Base-by-base conservation (phyloP, 164 flowering plant species). In the Liquidambar formosana region DNA sequence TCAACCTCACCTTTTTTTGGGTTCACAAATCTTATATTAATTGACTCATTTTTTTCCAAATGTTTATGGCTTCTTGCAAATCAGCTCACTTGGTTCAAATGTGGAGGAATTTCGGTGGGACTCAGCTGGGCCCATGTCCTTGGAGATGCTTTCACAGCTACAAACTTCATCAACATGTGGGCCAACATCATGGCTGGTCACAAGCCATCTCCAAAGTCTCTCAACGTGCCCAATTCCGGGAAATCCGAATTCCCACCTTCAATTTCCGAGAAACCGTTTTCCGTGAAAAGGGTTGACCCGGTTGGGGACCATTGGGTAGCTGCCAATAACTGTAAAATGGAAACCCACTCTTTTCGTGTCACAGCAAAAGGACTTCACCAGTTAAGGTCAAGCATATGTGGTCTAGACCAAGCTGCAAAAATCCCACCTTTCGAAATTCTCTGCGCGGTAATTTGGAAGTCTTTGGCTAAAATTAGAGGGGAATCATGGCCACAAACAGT, bases 41-140 rank as follows among this genome's bases (percentile, higher is more conserved):
- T n/a, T n/a, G n/a, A n/a, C n/a, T n/a, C n/a, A n/a, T n/a, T n/a
- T n/a, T n/a, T n/a, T n/a, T n/a, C n/a, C n/a, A n/a, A n/a, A n/a
- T n/a, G n/a, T n/a, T n/a, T n/a, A n/a, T n/a, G n/a, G n/a, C 86
- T n/a, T n/a, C n/a, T n/a, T n/a, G n/a, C n/a, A n/a, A n/a, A n/a
- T n/a, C n/a, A 90, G 93, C 74, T 87, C 64, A 92, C 95, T 6
- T 66, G 83, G 88, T 90, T 92, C 86, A 82, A 80, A 57, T 88
- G 91, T 62, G 97, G 95, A 67, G 97, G 95, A 41, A 22, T 88
- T 9, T 78, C 87, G 19, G 41, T 92, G 58, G 97, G 93, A 0
- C 79, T 92, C 9, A 88, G 85, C 70, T 92, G 97, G 97, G 80
- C 91, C 11, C 93, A 92, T 46, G 54, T 92, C 11, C 79, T 88